Evolutionary conservation across 164 flowering plant species (phyloP).

Genomic region (Tinospora cordifolia): DNA sequence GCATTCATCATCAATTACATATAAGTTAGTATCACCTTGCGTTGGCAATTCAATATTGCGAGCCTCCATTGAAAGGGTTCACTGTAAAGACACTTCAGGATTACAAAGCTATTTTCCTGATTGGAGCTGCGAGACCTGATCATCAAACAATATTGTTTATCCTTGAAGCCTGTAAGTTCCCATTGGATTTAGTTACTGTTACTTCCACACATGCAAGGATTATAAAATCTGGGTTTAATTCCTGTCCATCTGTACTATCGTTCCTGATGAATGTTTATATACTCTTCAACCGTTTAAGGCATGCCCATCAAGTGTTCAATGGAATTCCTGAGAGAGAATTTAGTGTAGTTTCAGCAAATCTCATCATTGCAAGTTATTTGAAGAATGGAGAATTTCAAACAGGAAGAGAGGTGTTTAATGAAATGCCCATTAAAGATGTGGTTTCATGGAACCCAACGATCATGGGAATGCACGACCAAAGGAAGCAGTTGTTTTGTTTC

Average conservation of each 20-base stretch:
- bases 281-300: slow-evolving; percentile 13
- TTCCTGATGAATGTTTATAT: slow-evolving; percentile 34
- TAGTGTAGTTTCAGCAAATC: slow-evolving; percentile 31
- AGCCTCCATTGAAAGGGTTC: slow-evolving; percentile 28
- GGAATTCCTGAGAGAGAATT: slow-evolving; percentile 21
- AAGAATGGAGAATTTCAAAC: slow-evolving; percentile 38
- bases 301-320: slow-evolving; percentile 29
- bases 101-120: slow-evolving; percentile 12
- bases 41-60: slow-evolving; percentile 14
- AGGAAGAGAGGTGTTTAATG: slow-evolving; percentile 40
- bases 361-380: slow-evolving; percentile 33
- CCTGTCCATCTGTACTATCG: slow-evolving; percentile 30
- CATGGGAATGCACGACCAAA: slow-evolving; percentile 36
- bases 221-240: slow-evolving; percentile 40
- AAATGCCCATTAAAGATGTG: slow-evolving; percentile 34
- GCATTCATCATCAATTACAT: background rate
- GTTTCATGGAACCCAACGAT: slow-evolving; percentile 51
- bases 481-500: slow-evolving; percentile 37
- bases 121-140: slow-evolving; percentile 5
- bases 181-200: slow-evolving; percentile 3
- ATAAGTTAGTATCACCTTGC: background rate
- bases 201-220: slow-evolving; percentile 18
- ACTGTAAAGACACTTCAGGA: slow-evolving; percentile 19
- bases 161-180: slow-evolving; percentile 23
- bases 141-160: slow-evolving; percentile 13